phyloP scores from a whole-genome alignment of 1,284 basidiomycete species.

The Malassezia vespertilionis region DNA sequence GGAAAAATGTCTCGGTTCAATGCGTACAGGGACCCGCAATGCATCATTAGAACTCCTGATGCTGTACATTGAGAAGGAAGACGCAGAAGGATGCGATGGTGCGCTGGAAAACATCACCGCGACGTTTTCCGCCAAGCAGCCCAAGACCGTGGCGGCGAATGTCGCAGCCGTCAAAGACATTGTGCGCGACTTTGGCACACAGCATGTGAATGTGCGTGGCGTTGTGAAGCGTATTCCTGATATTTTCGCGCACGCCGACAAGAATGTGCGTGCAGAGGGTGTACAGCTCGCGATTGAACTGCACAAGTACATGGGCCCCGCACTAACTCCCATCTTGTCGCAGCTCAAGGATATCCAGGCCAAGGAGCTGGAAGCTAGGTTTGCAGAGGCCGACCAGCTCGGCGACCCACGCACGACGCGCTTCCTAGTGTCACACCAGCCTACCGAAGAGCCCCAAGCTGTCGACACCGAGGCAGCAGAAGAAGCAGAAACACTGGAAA shows the following conservation, averaged over 20 bases:
- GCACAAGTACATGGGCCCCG: constrained; percentile 79
- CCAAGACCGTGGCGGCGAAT: constrained; percentile 77
- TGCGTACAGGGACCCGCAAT: constrained; percentile 72
- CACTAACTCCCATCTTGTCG: constrained; percentile 72
- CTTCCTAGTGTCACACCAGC: constrained; percentile 64
- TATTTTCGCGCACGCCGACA: constrained; percentile 90
- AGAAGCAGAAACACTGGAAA: constrained; percentile 16
- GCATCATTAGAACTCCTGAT: constrained; percentile 75
- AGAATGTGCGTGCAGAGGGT: constrained; percentile 87
- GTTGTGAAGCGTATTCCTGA: constrained; percentile 78
- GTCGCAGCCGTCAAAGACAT: constrained; percentile 67
- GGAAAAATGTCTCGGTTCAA: constrained; percentile 88
- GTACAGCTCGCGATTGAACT: constrained; percentile 63
- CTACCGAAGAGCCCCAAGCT: constrained; percentile 33
- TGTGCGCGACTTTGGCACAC: constrained; percentile 67
- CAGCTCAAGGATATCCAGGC: constrained; percentile 97
- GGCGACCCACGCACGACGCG: constrained; percentile 68
- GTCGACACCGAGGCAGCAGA: constrained; percentile 50
- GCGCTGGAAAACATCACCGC: constrained; percentile 75
- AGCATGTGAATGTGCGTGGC: constrained; percentile 61
- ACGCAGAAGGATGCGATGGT: constrained; percentile 60
- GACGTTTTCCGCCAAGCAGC: constrained; percentile 81
- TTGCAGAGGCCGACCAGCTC: constrained; percentile 69
- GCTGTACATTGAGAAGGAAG: constrained; percentile 89
- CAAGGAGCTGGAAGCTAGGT: constrained; percentile 85